Base-by-base conservation (phyloP, 2,329 filamentous ascomycete genomes). In the Cordyceps tenuipes region DNA sequence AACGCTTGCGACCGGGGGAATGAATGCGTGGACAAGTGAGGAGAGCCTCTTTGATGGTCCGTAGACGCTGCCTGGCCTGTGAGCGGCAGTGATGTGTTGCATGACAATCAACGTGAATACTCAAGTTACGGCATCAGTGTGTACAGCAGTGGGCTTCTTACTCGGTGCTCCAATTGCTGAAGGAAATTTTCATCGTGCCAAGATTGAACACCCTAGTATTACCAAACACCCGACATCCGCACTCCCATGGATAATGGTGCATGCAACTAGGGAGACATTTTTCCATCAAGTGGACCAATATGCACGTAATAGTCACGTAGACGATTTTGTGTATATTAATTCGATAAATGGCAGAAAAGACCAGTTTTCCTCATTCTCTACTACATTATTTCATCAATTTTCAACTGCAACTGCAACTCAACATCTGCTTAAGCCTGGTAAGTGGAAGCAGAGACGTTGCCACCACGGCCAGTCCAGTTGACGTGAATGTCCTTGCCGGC, bases 381-480 rank as follows among this genome's bases (percentile, higher is more conserved):
- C 52, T 43, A 49, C 26, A 49, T 48, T 13, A 41, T 34, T 51
- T 41, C n/a, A 3, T 7, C 39, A 6, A 41, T 48, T 31, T 41
- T 49, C 23, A 23, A 23, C 23, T 29, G 31, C 49, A 19, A 31
- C 23, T 39, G 23, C 23, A 5, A 15, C 5, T 26, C 36, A 7
- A 49, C 13, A 61, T 21, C 43, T 29, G 2, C 61, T 83, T 95
- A 97, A 82, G 90, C 94, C 79, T 91, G 89, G 84, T 99, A 99
- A 68, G 92, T 97, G 57, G 92, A 96, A 70, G 94, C 94, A 69
- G 91, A 96, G 66, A 99, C 89, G 74, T 97, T 94, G 73, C 94
- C 94, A 74, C 94, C 94, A 75, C 94, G 89, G 71, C 94, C 94
- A 69, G 94, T 99, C 94, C 94, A 99, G 90, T 99, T 99, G 77